Percentiles rank a stretch among this genome's conserved stretches.
Conservation (phyloP, 331 rosid species). For the Acacia pycnantha region DNA sequence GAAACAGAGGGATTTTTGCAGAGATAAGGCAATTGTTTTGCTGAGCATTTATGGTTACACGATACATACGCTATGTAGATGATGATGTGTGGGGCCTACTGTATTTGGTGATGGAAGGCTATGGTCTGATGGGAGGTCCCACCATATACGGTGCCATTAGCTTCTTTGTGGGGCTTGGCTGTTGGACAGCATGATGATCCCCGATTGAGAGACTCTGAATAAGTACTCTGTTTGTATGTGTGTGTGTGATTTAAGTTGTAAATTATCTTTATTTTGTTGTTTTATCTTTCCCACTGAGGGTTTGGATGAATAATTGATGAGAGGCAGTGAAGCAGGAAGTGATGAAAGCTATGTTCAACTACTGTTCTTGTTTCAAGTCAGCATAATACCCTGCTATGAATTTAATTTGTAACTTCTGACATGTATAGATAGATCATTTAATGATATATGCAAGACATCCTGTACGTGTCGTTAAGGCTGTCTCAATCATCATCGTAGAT, state of each 20-base stretch:
- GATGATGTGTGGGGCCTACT: slow-evolving; percentile 5
- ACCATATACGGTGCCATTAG: neutral
- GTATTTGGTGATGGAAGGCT: slow-evolving; percentile 10
- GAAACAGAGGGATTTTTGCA: neutral
- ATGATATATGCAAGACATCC: neutral
- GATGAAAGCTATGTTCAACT: neutral
- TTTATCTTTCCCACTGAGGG: too few relatives aligned
- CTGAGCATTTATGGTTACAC: neutral
- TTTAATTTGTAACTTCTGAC: neutral
- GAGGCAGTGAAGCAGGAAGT: neutral
- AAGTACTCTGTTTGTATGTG: neutral
- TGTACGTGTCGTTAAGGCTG: neutral
- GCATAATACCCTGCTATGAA: neutral
- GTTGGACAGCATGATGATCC: neutral
- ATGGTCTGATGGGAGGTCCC: neutral
- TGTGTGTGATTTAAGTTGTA: too few relatives aligned
- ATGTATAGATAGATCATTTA: neutral
- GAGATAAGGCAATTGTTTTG: neutral
- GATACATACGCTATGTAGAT: neutral
- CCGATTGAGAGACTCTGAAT: neutral
- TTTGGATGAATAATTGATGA: neutral
- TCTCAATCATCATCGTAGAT: too few relatives aligned
- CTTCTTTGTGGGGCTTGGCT: slow-evolving; percentile 17
- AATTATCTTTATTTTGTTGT: too few relatives aligned
- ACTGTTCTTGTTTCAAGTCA: neutral